Base-by-base conservation (phyloP, 225 moss, liverwort and hornwort genomes). In the Physcomitrellopsis africana region DNA sequence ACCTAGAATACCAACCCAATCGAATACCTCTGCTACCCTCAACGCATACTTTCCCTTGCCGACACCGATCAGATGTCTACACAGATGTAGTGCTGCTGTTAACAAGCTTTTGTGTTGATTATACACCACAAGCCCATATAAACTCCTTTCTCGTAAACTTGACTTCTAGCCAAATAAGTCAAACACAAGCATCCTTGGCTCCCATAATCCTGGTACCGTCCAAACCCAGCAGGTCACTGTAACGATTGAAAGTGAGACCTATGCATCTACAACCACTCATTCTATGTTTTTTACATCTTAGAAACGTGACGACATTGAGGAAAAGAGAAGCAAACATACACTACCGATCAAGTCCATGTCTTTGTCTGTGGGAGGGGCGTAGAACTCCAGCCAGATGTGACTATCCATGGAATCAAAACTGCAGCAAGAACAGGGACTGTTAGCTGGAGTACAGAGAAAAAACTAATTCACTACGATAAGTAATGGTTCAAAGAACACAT, bases 361-460 rank as follows among this genome's bases (percentile, higher is more conserved):
- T 76, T 90, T 89, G 62, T 95, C 93, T 23, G 93, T 75, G n/a
- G 95, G 99, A 53, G 92, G 79, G 44, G 72, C 77, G 77, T 95
- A 93, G 4, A 99, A 88, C 82, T 95, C 99, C 74, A 99, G 63
- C 99, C 99, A 99, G 49, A 99, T 89, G 54, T 88, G 77, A 46
- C 73, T 24, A 76, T 91, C 93, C 55, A 81, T 87, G 17, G 92
- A 64, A 83, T 99, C 93, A 78, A 99, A 99, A 67, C 94, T 97
- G 92, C 74, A 72, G 60, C 66, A 49, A 72, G 1, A 6, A 6
- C 51, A 46, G 19, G 2, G 10, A 37, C 59, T 16, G 55, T 72
- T 26, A 83, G 44, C 55, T 57, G 19, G 3, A 69, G 44, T 29
- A 24, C 70, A 20, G 29, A 70, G 20, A 11, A 41, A 58, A 14